Conservation (phyloP, 2,329 filamentous ascomycete genomes). For the Sclerotinia trifoliorum region DNA sequence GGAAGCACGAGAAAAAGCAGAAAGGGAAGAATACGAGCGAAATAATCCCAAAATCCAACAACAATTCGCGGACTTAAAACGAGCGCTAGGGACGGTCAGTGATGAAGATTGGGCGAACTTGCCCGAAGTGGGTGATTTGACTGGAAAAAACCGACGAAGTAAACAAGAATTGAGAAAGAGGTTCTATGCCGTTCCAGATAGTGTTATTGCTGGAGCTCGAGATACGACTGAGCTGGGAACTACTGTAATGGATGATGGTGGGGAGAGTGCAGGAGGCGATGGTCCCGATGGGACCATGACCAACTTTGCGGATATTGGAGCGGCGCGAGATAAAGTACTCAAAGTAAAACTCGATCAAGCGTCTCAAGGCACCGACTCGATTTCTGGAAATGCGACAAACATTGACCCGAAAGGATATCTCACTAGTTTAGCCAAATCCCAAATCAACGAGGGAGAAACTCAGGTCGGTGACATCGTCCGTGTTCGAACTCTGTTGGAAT, state of each 20-base stretch:
- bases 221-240: conserved; percentile 81
- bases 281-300: conserved; percentile 82
- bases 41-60: conserved; percentile 98
- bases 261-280: conserved; percentile 45
- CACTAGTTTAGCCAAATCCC: conserved; percentile 81
- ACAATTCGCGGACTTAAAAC: conserved; percentile 94
- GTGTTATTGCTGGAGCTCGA: conserved; percentile 82
- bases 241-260: conserved; percentile 79
- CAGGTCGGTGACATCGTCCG: conserved; percentile 94
- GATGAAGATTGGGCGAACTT: conserved; percentile 97
- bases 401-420: conserved; percentile 96
- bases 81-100: conserved; percentile 80
- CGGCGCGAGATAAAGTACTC: conserved; percentile 91
- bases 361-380: conserved; percentile 67
- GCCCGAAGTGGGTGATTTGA: conserved; percentile 94
- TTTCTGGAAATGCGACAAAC: conserved; percentile 78
- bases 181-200: conserved; percentile 96
- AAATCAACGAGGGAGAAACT: conserved; percentile 74
- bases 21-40: conserved; percentile 91
- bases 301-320: conserved; percentile 96
- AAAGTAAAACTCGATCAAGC: conserved; percentile 92
- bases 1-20: conserved; percentile 89
- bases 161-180: conserved; percentile 79
- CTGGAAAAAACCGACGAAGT: conserved; percentile 83
- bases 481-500: conserved; percentile 88